A percentile compares a stretch with the other conserved stretches of the same genome.
phyloP scores from a whole-genome alignment of 2,329 filamentous ascomycete species.

The Simplicillium sp. region DNA sequence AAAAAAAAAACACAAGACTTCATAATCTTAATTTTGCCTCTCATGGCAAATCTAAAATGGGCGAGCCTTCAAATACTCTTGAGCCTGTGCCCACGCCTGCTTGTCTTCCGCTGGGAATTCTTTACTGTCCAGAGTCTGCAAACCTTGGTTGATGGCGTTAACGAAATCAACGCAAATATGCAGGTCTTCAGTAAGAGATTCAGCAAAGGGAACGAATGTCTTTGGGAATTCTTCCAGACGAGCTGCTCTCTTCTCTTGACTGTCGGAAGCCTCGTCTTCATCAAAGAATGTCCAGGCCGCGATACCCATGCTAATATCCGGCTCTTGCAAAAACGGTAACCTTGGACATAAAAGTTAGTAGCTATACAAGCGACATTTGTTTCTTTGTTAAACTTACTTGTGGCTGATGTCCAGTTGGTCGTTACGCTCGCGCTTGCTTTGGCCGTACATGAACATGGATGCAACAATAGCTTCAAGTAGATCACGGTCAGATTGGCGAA shows the following conservation, averaged over 20 bases:
- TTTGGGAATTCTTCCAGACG: constrained; percentile 41
- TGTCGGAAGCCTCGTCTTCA: constrained; percentile 53
- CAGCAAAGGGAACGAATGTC: constrained; percentile 48
- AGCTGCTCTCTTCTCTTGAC: constrained; percentile 31
- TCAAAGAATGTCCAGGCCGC: constrained; percentile 73
- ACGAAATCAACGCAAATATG: constrained; percentile 49
- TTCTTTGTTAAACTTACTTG: constrained; percentile 41
- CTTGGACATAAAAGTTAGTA: constrained; percentile 23
- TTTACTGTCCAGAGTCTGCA: constrained; percentile 41
- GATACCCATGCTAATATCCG: constrained; percentile 68
- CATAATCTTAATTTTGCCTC: background rate
- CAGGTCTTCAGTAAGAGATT: constrained; percentile 50
- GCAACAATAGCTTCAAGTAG: constrained; percentile 74
- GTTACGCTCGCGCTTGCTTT: constrained; percentile 60
- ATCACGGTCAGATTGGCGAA: constrained; percentile 72
- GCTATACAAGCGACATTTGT: background rate
- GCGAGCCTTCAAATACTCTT: constrained; percentile 38
- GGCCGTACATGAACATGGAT: constrained; percentile 71
- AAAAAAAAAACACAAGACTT: background rate
- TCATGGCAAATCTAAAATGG: constrained; percentile 23
- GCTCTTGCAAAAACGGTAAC: constrained; percentile 59
- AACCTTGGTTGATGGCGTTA: constrained; percentile 44
- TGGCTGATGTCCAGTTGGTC: constrained; percentile 62
- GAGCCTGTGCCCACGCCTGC: constrained; percentile 44
- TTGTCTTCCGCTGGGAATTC: constrained; percentile 38